Evolutionary conservation across 2,329 filamentous ascomycete genomes (phyloP).

Genomic region (Aspergillus brasiliensis): DNA sequence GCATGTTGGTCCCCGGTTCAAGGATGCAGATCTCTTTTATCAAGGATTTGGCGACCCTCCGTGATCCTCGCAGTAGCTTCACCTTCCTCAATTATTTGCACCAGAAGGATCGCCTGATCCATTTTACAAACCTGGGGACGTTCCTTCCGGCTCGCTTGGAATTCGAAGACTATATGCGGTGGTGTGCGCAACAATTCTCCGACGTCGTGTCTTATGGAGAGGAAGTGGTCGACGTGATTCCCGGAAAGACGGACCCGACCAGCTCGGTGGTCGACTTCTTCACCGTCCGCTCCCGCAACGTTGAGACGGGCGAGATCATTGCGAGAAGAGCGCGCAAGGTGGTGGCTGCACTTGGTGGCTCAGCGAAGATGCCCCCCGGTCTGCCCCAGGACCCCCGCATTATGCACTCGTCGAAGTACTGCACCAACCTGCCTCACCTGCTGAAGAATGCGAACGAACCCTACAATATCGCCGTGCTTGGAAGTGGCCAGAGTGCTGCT

Average conservation of each 20-base stretch:
- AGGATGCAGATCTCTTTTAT: slow-evolving; percentile 98
- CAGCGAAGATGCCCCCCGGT: slow-evolving; percentile 69
- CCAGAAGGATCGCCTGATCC: slow-evolving; percentile 74
- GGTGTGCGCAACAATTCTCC: slow-evolving; percentile 82
- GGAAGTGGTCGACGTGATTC: slow-evolving; percentile 72
- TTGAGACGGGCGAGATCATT: slow-evolving; percentile 47
- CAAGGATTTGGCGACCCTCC: slow-evolving; percentile 89
- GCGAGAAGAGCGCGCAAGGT: slow-evolving; percentile 52
- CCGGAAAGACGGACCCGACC: slow-evolving; percentile 53
- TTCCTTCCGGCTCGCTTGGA: slow-evolving; percentile 84
- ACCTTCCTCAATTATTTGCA: slow-evolving; percentile 96
- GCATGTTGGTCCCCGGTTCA: slow-evolving; percentile 89
- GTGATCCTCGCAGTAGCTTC: slow-evolving; percentile 86
- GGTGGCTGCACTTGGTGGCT: slow-evolving; percentile 67
- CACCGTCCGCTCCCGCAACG: slow-evolving; percentile 66
- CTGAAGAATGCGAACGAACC: slow-evolving; percentile 43
- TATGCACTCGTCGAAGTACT: slow-evolving; percentile 87
- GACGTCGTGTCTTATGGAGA: slow-evolving; percentile 73
- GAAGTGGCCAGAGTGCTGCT: slow-evolving; percentile 87
- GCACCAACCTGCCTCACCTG: slow-evolving; percentile 44
- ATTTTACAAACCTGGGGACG: slow-evolving; percentile 88
- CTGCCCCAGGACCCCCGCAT: slow-evolving; percentile 72
- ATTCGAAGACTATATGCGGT: slow-evolving; percentile 93
- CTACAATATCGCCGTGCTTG: slow-evolving; percentile 80
- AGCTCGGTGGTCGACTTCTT: slow-evolving; percentile 64